A percentile compares a stretch with the other conserved stretches of the same genome.
Conservation (phyloP, 1,284 basidiomycete species). For the Pseudomicrostroma phylloplanum region DNA sequence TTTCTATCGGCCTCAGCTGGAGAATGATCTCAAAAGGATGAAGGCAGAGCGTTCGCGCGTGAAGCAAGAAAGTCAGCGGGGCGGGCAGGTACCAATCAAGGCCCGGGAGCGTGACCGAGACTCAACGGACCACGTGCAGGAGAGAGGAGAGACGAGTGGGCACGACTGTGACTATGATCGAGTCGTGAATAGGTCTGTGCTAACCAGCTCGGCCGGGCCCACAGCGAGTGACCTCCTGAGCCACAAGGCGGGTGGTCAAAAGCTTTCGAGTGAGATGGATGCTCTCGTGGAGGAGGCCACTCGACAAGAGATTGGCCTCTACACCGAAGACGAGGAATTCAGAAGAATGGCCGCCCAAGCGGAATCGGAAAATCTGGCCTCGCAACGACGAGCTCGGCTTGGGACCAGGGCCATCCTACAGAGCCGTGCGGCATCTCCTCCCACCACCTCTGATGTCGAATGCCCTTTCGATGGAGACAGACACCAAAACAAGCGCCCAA, state of each 20-base stretch:
- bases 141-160: slow-evolving; percentile 28
- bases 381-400: neutral
- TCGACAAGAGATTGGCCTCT: slow-evolving; percentile 36
- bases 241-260: neutral
- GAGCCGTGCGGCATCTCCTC: neutral
- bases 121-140: neutral
- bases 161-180: slow-evolving; percentile 47
- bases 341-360: slow-evolving; percentile 35
- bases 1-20: slow-evolving; percentile 59
- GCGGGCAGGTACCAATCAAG: slow-evolving; percentile 9
- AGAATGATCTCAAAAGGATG: slow-evolving; percentile 52
- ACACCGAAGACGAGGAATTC: slow-evolving; percentile 31
- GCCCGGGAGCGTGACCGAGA: neutral
- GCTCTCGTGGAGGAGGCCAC: slow-evolving; percentile 41
- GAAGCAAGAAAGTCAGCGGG: slow-evolving; percentile 20
- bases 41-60: slow-evolving; percentile 14
- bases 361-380: slow-evolving; percentile 5
- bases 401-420: neutral
- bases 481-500: too few species aligned
- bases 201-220: too few species aligned
- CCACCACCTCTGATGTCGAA: too few species aligned
- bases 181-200: slow-evolving; percentile 21
- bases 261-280: slow-evolving; percentile 29
- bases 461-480: too few species aligned
- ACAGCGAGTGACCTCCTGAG: too few species aligned